Base-by-base conservation (phyloP, 2,329 filamentous ascomycete species). In the Fusarium lyarnte region DNA sequence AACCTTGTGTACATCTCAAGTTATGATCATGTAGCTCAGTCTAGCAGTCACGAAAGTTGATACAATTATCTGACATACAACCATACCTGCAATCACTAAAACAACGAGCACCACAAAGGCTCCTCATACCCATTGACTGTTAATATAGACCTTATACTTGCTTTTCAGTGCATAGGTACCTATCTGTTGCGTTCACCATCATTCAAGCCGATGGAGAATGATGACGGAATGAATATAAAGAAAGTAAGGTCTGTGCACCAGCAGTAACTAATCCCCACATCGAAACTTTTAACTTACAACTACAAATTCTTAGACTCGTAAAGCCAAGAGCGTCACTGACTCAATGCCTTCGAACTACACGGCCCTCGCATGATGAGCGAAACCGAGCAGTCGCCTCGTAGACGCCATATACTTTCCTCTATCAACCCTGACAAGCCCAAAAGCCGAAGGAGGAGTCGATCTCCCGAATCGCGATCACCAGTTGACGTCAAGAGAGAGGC, bases 331-430 rank as follows among this genome's bases (percentile, higher is more conserved):
- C 58, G 14, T 41, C 43, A 54, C n/a, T 23, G 47, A 58, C 66
- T 64, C 55, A 31, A 74, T 70, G 69, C 47, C 31, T 27, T 55
- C 58, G 21, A 63, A 52, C 52, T 54, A 36, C 53, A 80, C 79
- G 74, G 74, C 63, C 59, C 54, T 63, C 62, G 57, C 76, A 71
- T 74, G 66, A 84, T 84, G 82, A 79, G 76, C 62, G 77, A 77
- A 66, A 63, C 69, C 45, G 69, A 73, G 17, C 64, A 79, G 53
- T 84, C 83, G 31, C 80, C 83, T 35, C 81, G 79, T 71, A 78
- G 86, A 76, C 84, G 85, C n/a, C 85, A 84, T 47, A 86, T 87
- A 25, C 80, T 87, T 23, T 84, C 84, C 11, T 87, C 85, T 11
- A 85, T 86, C 74, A 86, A 87, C 68, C 83, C 68, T 1, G 69